Base-by-base conservation (phyloP, 2,329 filamentous ascomycete species). In the Chlorencoelia australis region DNA sequence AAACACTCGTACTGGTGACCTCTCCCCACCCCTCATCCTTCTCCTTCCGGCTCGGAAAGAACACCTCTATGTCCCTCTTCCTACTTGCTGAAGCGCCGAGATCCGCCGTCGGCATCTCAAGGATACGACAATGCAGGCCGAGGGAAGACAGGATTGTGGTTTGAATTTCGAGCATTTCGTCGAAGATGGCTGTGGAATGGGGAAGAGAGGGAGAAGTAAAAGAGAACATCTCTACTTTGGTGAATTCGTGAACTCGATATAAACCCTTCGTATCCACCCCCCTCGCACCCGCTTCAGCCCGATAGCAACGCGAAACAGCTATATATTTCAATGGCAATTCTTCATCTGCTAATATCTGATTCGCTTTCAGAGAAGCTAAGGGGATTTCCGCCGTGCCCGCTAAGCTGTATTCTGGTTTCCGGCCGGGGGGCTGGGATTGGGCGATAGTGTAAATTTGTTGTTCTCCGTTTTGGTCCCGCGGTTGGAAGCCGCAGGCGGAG, bases 181-280 rank as follows among this genome's bases (percentile, higher is more conserved):
- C 67, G 58, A 94, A 94, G 9, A 89, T 51, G 0, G 70, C 64
- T 6, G 69, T 63, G 0, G 75, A 65, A 26, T 59, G 55, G 20
- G 53, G 56, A 2, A 51, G 39, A 35, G 75, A 68, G 2, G 83
- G 75, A 19, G 69, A 51, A 4, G 85, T 82, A 91, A 91, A 98
- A 0, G 82, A 87, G 57, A 98, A 96, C 68, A 98, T 79, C 61
- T 98, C 91, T 0, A 98, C 89, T 59, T 98, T 98, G 18, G 87
- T 94, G 62, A 98, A 98, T 61, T 98, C 91, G 61, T 98, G 91
- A 3, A 98, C 91, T 18, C 91, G 81, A 62, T 96, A 98, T 2
- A 98, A 66, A 4, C 91, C 91, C 62, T 94, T 95, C 2, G 88
- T 94, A 50, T 91, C 85, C 16, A 82, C 79, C 19, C 91, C 91